phyloP scores from a whole-genome alignment of 2,329 filamentous ascomycete species.

The Sodiomyces alkalinus region DNA sequence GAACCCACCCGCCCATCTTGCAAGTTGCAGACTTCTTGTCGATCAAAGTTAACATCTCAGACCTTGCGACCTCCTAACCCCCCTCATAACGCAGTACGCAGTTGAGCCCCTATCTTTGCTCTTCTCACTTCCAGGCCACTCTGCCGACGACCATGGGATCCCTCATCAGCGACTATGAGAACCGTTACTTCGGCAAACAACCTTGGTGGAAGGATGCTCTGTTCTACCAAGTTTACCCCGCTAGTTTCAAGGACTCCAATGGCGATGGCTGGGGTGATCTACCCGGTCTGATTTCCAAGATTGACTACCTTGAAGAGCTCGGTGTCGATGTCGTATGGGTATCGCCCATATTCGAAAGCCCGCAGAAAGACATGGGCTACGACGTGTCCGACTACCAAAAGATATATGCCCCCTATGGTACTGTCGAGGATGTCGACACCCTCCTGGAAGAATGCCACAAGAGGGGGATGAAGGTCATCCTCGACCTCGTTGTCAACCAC shows the following conservation, averaged over 20 bases:
- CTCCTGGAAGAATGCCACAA: slow-evolving; percentile 44
- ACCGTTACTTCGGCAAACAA: slow-evolving; percentile 17
- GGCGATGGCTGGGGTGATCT: slow-evolving; percentile 52
- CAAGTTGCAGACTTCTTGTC: no score
- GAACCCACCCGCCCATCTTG: no score
- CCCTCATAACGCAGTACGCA: no score
- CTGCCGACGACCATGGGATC: slow-evolving; percentile 22
- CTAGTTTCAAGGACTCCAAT: slow-evolving; percentile 41
- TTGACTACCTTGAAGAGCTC: slow-evolving; percentile 47
- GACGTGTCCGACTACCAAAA: slow-evolving; percentile 56
- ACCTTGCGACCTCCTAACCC: no score
- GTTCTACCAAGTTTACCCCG: slow-evolving; percentile 40
- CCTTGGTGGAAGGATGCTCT: slow-evolving; percentile 31
- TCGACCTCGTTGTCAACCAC: slow-evolving; percentile 63
- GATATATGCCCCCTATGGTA: slow-evolving; percentile 53
- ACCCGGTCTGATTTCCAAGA: slow-evolving; percentile 45
- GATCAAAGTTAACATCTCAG: no score
- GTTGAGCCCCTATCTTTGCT: no score
- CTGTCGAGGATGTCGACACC: slow-evolving; percentile 47
- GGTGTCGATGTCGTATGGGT: slow-evolving; percentile 49
- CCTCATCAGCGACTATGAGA: slow-evolving; percentile 14
- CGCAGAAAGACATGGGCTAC: slow-evolving; percentile 56
- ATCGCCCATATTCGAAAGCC: slow-evolving; percentile 35
- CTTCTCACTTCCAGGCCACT: no score
- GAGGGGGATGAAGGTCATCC: slow-evolving; percentile 49